Evolutionary conservation across 2,329 filamentous ascomycete species (phyloP).

Genomic region (Colletotrichum cuscutae): DNA sequence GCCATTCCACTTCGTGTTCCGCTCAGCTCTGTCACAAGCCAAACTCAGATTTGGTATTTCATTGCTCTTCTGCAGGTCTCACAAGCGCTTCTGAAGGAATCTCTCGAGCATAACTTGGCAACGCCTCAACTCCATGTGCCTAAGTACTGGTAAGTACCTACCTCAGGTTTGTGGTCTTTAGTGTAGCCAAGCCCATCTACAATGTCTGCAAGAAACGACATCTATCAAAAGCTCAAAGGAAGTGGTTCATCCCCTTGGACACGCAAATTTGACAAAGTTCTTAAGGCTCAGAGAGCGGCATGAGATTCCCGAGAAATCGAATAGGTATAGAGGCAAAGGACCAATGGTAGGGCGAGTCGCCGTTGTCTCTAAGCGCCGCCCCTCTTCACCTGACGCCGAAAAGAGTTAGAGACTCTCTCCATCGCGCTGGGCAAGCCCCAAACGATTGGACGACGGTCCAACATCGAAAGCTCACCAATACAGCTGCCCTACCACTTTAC

Average conservation of each 20-base stretch:
- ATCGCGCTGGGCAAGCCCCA: conserved; percentile 14
- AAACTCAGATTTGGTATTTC: neutral
- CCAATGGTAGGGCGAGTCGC: conserved; percentile 18
- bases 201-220: neutral
- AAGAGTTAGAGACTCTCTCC: conserved; percentile 27
- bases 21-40: neutral
- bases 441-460: conserved; percentile 24
- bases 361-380: conserved; percentile 33
- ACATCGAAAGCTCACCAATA: conserved; percentile 12
- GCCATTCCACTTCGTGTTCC: neutral
- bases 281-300: neutral
- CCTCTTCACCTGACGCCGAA: conserved; percentile 31
- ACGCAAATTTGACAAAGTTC: neutral
- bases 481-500: neutral
- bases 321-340: neutral
- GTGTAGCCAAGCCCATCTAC: neutral
- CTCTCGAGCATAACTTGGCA: neutral
- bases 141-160: neutral
- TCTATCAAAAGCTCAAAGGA: neutral
- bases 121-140: neutral
- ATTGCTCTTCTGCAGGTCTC: neutral
- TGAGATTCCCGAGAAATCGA: neutral
- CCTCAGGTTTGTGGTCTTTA: neutral
- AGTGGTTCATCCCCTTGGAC: neutral
- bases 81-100: neutral